A percentile compares a stretch with the other conserved stretches of the same genome.
Evolutionary conservation across 1,284 basidiomycete genomes (phyloP).

Genomic region (Tilletia setariae): DNA sequence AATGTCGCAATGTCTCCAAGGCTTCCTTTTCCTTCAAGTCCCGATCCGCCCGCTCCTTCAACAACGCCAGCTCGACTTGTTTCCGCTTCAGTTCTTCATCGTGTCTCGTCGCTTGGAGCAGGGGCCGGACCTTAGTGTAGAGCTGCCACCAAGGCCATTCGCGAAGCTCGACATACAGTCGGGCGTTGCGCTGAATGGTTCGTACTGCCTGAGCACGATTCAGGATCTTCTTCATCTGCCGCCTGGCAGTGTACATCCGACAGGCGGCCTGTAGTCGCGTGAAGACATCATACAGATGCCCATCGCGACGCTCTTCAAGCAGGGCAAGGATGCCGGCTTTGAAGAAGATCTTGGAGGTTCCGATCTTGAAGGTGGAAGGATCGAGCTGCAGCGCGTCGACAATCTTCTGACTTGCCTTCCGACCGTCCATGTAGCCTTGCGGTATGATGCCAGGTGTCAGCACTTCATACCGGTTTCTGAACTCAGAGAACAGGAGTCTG

Average conservation of each 20-base stretch:
- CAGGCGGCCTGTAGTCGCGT: slow-evolving; percentile 80
- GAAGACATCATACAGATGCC: slow-evolving; percentile 82
- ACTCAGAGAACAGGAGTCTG: slow-evolving; percentile 91
- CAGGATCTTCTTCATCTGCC: slow-evolving; percentile 91
- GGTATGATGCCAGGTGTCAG: slow-evolving; percentile 89
- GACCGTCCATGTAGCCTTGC: slow-evolving; percentile 92
- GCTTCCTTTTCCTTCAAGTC: slow-evolving; percentile 47
- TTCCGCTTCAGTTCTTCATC: slow-evolving; percentile 89
- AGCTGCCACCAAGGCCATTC: slow-evolving; percentile 99
- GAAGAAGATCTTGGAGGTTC: slow-evolving; percentile 98
- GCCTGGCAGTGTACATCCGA: slow-evolving; percentile 77
- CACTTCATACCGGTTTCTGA: slow-evolving; percentile 93
- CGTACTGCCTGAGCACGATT: slow-evolving; percentile 87
- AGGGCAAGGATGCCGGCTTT: slow-evolving; percentile 98
- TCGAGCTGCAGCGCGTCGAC: slow-evolving; percentile 85
- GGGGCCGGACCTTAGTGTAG: slow-evolving; percentile 85
- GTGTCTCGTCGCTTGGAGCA: slow-evolving; percentile 84
- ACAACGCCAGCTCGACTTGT: slow-evolving; percentile 74
- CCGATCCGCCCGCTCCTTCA: slow-evolving; percentile 48
- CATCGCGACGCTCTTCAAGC: slow-evolving; percentile 87
- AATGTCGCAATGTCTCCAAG: slow-evolving; percentile 40
- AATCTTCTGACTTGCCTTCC: slow-evolving; percentile 90
- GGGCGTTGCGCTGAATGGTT: slow-evolving; percentile 89
- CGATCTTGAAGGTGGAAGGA: slow-evolving; percentile 79
- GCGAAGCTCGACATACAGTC: slow-evolving; percentile 73